Base-by-base conservation (phyloP, 805 yeast genomes). In the Wickerhamiella nectarea region DNA sequence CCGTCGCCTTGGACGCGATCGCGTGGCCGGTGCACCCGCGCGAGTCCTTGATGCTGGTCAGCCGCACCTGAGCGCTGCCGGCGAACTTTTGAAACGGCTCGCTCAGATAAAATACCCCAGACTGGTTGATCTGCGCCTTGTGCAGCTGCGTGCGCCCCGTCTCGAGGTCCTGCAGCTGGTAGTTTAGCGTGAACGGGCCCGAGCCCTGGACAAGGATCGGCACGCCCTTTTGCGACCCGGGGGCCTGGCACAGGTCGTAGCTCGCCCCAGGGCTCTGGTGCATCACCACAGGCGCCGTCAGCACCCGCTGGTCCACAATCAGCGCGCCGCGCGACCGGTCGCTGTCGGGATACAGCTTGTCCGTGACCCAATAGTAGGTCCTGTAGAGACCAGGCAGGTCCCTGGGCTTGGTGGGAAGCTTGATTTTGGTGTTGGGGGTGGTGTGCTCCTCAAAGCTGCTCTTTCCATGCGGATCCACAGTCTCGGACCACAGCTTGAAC, bases 11-110 rank as follows among this genome's bases (percentile, higher is more conserved):
- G n/a, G 59, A 56, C 3, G 25, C 34, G 45, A 73, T 63, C 4
- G 65, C 63, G 20, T 63, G 71, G 34, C 69, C 68, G 3, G 57
- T 49, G 60, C 97, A 89, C 0, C 87, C 91, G 52, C 75, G 74
- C 1, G 71, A 68, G 60, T 89, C 96, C 4, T 59, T 55, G 11
- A 87, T 67, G 46, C 71, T 70, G 20, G 66, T 66, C 21, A 89
- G 65, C 0, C 74, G 64, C 2, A 89, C 63, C 10, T 69, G 52
- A 56, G 84, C 87, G 31, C 74, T 73, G 1, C 96, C 97, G n/a
- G 80, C 65, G 5, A 71, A 67, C 2, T 70, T 66, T 29, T 70
- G 66, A 51, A 75, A 74, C 4, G 77, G 49, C 44, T 67, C 66
- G 37, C 62, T 50, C 41, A 70, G 59, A 20, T 67, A 56, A 45